A percentile compares a stretch with the other conserved stretches of the same genome.
Evolutionary conservation across 805 yeast species (phyloP).

Genomic region (Myxozyma lipomycoides): DNA sequence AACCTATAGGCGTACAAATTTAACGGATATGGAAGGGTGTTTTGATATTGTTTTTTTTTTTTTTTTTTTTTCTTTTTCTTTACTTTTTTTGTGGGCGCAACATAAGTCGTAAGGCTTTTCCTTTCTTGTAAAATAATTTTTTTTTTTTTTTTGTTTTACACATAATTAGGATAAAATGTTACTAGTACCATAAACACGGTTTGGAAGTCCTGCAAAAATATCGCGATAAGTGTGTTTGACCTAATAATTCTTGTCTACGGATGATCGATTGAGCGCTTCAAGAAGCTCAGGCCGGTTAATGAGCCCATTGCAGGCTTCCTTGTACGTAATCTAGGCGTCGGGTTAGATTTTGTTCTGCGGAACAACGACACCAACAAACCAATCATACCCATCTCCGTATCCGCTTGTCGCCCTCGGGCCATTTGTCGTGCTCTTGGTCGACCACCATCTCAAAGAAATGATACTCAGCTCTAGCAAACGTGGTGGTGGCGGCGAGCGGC

Average conservation of each 20-base stretch:
- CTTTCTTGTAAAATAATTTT: too few relatives aligned
- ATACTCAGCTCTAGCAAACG: slow-evolving; percentile 60
- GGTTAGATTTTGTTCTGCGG: not conserved
- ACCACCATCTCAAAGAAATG: slow-evolving; percentile 79
- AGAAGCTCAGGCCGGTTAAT: slow-evolving; percentile 59
- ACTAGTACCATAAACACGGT: too few relatives aligned
- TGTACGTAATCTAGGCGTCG: slow-evolving; percentile 40
- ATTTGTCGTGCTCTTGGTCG: slow-evolving; percentile 50
- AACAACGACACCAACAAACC: not conserved
- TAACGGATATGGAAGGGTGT: too few relatives aligned
- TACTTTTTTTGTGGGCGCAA: too few relatives aligned
- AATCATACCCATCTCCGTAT: slow-evolving; percentile 63
- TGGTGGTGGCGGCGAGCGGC: slow-evolving; percentile 46
- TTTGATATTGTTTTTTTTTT: too few relatives aligned
- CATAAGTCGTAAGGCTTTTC: too few relatives aligned
- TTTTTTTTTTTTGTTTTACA: too few relatives aligned
- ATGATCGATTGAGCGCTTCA: slow-evolving; percentile 57
- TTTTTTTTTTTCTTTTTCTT: too few relatives aligned
- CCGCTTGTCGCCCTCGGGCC: slow-evolving; percentile 73
- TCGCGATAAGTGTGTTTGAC: too few relatives aligned
- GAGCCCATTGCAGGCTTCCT: slow-evolving; percentile 63
- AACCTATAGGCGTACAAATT: too few relatives aligned
- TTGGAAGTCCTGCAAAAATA: too few relatives aligned
- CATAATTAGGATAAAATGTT: too few relatives aligned
- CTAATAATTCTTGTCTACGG: slow-evolving; percentile 8